A percentile compares a stretch with the other conserved stretches of the same genome.
Evolutionary conservation across 495 filamentous ascomycete genomes (phyloP).

Genomic region (Achaetomiella virescens): DNA sequence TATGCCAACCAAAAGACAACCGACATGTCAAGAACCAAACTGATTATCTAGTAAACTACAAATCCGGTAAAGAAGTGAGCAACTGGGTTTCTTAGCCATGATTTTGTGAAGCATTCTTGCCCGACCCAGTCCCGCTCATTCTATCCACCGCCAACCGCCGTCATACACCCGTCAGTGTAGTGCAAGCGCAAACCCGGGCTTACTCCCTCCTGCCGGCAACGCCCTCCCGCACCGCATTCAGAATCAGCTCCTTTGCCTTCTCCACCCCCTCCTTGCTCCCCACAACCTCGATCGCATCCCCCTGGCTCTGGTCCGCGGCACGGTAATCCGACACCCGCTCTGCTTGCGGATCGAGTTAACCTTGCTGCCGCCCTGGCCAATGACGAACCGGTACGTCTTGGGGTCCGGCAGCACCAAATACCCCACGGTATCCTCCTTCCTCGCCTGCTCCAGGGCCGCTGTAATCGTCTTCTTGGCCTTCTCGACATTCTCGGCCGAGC

Average conservation of each 20-base stretch:
- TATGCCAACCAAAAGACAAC: too few species aligned
- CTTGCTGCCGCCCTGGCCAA: conserved; percentile 81
- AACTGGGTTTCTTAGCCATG: too few species aligned
- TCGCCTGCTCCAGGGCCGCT: conserved; percentile 63
- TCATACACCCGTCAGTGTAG: too few species aligned
- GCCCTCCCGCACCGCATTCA: conserved; percentile 66
- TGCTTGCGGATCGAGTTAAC: conserved; percentile 89
- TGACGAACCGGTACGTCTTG: conserved; percentile 78
- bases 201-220: too few species aligned
- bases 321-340: conserved; percentile 86
- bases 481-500: conserved; percentile 64
- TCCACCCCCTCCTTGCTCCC: conserved; percentile 76
- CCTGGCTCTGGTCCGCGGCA: conserved; percentile 70
- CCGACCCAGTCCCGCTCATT: too few species aligned
- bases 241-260: conserved; percentile 79
- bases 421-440: conserved; percentile 65
- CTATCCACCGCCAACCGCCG: too few species aligned
- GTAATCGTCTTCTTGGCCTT: conserved; percentile 69
- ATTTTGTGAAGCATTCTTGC: too few species aligned
- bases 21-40: too few species aligned
- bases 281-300: conserved; percentile 81
- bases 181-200: too few species aligned
- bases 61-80: too few species aligned
- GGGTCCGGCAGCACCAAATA: conserved; percentile 89
- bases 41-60: too few species aligned